Base-by-base conservation (phyloP, 176 grass and related monocot genomes). In the Phyllostachys edulis region DNA sequence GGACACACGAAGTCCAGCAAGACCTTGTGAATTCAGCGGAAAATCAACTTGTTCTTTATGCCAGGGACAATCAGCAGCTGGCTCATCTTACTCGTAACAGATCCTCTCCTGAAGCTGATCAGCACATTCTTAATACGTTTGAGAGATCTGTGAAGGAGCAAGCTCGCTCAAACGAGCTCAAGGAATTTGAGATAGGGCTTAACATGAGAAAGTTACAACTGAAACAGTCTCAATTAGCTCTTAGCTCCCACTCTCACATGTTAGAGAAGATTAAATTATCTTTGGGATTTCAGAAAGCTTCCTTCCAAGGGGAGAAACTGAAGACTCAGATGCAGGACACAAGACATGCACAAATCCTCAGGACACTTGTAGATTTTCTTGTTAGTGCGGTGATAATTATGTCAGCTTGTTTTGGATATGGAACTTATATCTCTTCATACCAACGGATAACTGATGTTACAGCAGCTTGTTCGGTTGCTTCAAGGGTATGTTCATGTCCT, bases 311-410 rank as follows among this genome's bases (percentile, higher is more conserved):
- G 76, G 93, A 94, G 46, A 99, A 94, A 89, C 78, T 99, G 23
- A 90, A 77, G 73, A 94, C 92, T 81, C 85, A 88, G 74, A 92
- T 94, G 89, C 77, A 90, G 85, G 96, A 99, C 60, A 64, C 86
- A 14, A 86, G 69, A 46, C 73, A 93, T 42, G 81, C 89, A 72
- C 77, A 99, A 77, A 83, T 99, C 51, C 66, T 96, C 23, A 85
- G 87, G 75, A 87, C 56, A 11, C 94, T 92, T 68, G 96, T 92
- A 46, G 96, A 99, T 87, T 85, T 96, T 63, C 89, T 99, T 77
- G 85, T 90, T 54, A 90, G 83, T 90, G 96, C 87, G 2, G 89
- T 99, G 45, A 87, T 99, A 85, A 84, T 99, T 77, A 99, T 99
- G 93, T 92, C 85, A 24, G 74, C 21, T 37, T 94, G 87, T 44